A percentile compares a stretch with the other conserved stretches of the same genome.
These are phyloP conservation scores for Leucocoprinus birnbaumii DNA, from an alignment of 768 basidiomycete species.

Conservation along the genomic window DNA sequence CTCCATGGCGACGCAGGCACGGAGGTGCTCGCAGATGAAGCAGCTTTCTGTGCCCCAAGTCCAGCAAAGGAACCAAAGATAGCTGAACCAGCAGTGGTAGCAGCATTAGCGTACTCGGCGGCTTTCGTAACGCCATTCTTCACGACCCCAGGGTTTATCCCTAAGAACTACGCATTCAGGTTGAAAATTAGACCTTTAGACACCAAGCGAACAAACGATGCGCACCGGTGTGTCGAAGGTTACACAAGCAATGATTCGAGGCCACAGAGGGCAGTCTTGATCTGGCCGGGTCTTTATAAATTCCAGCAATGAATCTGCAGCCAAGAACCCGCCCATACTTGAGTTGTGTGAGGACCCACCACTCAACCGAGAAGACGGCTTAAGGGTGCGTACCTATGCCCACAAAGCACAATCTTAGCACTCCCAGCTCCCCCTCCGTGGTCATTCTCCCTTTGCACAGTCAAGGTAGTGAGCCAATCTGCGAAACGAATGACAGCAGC, in stretches of 20 bases:
- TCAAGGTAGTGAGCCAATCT: conserved; percentile 90
- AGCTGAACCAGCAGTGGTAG: conserved; percentile 60
- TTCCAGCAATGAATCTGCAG: conserved; percentile 78
- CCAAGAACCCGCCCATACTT: conserved; percentile 92
- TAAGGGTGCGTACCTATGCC: conserved; percentile 63
- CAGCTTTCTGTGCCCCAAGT: conserved; percentile 41
- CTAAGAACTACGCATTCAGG: conserved; percentile 62
- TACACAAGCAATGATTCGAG: conserved; percentile 78
- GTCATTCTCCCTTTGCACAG: conserved; percentile 81
- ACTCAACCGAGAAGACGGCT: not conserved
- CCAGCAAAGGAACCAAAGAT: conserved; percentile 55
- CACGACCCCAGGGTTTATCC: conserved; percentile 82
- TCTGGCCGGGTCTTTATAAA: conserved; percentile 70
- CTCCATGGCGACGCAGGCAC: conserved; percentile 35
- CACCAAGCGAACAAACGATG: not conserved
- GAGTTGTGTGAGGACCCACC: not conserved
- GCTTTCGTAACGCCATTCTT: conserved; percentile 80
- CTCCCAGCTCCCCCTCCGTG: conserved; percentile 75
- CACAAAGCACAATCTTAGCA: conserved; percentile 82
- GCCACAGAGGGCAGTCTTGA: conserved; percentile 73
- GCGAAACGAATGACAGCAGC: conserved; percentile 83
- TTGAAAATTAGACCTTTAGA: not conserved
- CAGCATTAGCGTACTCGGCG: conserved; percentile 64
- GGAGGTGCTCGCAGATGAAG: conserved; percentile 22
- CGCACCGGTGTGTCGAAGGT: conserved; percentile 91